These are phyloP conservation scores for Suhomyces sp. DNA, from an alignment of 805 yeast genomes.

Conservation along the genomic window DNA sequence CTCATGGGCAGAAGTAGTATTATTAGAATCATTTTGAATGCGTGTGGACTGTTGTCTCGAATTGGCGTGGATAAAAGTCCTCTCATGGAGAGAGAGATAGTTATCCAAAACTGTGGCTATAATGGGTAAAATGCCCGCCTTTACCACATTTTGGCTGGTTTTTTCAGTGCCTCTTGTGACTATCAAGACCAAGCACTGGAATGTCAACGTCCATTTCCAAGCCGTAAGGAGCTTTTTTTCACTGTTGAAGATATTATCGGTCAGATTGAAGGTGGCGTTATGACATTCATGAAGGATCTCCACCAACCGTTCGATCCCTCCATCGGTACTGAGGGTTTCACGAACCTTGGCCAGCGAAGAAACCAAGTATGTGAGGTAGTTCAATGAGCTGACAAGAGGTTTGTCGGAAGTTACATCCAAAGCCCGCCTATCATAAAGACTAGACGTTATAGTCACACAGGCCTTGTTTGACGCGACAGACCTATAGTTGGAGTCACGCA, in stretches of 20 bases:
- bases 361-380: constrained; percentile 83
- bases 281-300: constrained; percentile 83
- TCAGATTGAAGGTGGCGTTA: constrained; percentile 28
- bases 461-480: constrained; percentile 80
- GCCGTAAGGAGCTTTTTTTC: constrained; percentile 62
- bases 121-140: constrained; percentile 88
- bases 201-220: constrained; percentile 96
- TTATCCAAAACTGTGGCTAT: constrained; percentile 91
- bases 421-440: constrained; percentile 89
- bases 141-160: constrained; percentile 80
- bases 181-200: constrained; percentile 86
- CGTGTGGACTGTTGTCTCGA: constrained; percentile 15
- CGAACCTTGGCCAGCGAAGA: constrained; percentile 86
- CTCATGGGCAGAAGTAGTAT: not conserved
- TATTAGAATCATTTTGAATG: no score
- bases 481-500: constrained; percentile 90
- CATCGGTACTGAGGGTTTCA: constrained; percentile 85
- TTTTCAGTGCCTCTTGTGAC: constrained; percentile 92
- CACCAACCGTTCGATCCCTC: constrained; percentile 87
- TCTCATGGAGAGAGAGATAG: constrained; percentile 52
- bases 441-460: constrained; percentile 83
- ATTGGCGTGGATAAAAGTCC: constrained; percentile 37
- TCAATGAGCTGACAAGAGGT: constrained; percentile 88
- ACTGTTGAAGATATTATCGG: constrained; percentile 33
- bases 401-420: constrained; percentile 85